Percentiles rank a stretch among this genome's conserved stretches.
Conservation (phyloP, 2,329 filamentous ascomycete species). For the Fusarium globosum region DNA sequence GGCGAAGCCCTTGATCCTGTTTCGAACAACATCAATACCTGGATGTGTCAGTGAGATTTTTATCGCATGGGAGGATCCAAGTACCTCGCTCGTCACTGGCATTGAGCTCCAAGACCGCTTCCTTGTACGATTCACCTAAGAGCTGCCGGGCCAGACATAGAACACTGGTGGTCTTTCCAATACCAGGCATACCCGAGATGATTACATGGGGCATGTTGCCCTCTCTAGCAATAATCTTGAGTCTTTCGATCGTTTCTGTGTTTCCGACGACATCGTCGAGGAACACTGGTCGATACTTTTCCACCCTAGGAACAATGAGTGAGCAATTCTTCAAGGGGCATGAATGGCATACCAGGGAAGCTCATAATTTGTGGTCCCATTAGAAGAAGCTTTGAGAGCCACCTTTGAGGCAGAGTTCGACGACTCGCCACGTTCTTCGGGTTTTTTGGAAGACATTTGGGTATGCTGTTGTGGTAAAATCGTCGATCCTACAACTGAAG, state of each 20-base stretch:
- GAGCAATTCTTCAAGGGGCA: conserved; percentile 16
- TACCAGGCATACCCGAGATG: conserved; percentile 99
- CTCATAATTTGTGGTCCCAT: conserved; percentile 72
- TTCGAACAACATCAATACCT: conserved; percentile 97
- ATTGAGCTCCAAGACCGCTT: conserved; percentile 95
- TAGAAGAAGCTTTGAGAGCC: conserved; percentile 61
- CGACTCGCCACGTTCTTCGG: conserved; percentile 68
- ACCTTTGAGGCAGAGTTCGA: conserved; percentile 70
- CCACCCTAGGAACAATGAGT: conserved; percentile 74
- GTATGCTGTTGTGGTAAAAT: conserved; percentile 17
- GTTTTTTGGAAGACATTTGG: conserved; percentile 61
- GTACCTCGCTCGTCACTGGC: conserved; percentile 91
- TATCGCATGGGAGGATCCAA: neutral
- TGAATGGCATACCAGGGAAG: conserved; percentile 74
- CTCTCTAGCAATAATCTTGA: conserved; percentile 98
- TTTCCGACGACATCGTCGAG: conserved; percentile 98
- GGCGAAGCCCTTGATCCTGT: conserved; percentile 97
- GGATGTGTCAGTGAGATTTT: neutral
- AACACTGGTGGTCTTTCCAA: conserved; percentile 97
- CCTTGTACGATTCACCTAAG: conserved; percentile 93
- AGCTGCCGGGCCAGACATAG: conserved; percentile 92
- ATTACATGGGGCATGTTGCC: conserved; percentile 99
- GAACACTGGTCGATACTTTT: conserved; percentile 96
- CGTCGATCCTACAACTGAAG: conserved; percentile 30
- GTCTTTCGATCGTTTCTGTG: conserved; percentile 93